A percentile compares a stretch with the other conserved stretches of the same genome.
These are phyloP conservation scores for Artemisia argyi DNA, from an alignment of 129 eudicot species.

Conservation along the genomic window DNA sequence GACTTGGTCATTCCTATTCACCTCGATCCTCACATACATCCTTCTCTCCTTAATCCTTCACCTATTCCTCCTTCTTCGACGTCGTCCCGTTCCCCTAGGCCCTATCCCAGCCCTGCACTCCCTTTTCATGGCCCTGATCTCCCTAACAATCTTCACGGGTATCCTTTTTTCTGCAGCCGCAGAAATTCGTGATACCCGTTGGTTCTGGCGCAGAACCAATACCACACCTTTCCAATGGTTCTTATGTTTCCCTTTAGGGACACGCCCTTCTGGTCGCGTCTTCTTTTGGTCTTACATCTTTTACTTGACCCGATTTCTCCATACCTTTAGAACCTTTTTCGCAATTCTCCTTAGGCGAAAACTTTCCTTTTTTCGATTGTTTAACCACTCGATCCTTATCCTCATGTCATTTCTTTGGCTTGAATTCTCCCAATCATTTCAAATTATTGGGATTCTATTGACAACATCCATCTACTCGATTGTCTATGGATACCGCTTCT, in stretches of 20 bases:
- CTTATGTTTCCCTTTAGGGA: constrained; percentile 83
- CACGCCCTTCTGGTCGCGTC: constrained; percentile 91
- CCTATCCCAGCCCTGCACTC: constrained; percentile 75
- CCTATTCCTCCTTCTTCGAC: constrained; percentile 51
- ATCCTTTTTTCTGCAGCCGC: constrained; percentile 75
- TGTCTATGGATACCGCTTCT: constrained; percentile 82
- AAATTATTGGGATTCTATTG: constrained; percentile 59
- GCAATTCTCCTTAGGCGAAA: constrained; percentile 44
- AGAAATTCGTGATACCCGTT: constrained; percentile 87
- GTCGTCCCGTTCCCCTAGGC: constrained; percentile 61
- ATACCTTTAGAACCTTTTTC: constrained; percentile 57
- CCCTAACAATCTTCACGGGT: constrained; percentile 72
- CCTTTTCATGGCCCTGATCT: constrained; percentile 62
- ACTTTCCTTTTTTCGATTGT: constrained; percentile 48
- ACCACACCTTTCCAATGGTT: constrained; percentile 83
- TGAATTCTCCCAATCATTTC: constrained; percentile 84
- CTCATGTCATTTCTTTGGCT: constrained; percentile 76
- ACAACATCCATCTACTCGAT: constrained; percentile 55
- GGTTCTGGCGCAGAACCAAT: constrained; percentile 72
- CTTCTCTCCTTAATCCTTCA: constrained; percentile 49
- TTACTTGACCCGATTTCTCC: constrained; percentile 83
- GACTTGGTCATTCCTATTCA: constrained; percentile 81
- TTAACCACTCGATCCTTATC: constrained; percentile 67
- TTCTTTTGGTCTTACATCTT: constrained; percentile 88
- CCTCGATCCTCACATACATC: constrained; percentile 57